Conservation (phyloP, 192 early-diverging fungal genomes). For the Endogone sp. region DNA sequence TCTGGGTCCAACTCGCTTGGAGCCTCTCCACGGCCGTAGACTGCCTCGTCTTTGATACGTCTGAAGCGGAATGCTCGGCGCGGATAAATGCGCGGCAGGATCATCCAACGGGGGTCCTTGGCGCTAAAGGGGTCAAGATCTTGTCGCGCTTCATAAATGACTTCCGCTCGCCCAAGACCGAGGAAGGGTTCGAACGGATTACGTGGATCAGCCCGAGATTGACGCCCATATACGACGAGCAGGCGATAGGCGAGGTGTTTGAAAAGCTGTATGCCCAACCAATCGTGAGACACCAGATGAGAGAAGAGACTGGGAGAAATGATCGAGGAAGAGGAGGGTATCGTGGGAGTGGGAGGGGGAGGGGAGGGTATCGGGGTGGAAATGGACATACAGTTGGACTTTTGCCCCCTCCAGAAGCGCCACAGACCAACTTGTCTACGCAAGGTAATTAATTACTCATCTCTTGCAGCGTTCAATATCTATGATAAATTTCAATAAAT, state of each 20-base stretch:
- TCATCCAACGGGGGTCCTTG: conserved; percentile 72
- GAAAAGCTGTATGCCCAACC: too few species aligned
- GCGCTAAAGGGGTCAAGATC: conserved; percentile 55
- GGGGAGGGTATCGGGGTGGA: conserved; percentile 30
- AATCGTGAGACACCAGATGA: too few species aligned
- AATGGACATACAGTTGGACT: conserved; percentile 17
- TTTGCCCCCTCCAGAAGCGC: background rate
- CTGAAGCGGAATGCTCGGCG: conserved; percentile 44
- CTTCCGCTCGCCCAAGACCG: conserved; percentile 34
- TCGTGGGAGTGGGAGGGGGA: conserved; percentile 35
- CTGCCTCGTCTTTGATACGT: conserved; percentile 67
- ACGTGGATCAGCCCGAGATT: conserved; percentile 36
- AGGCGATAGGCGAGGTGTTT: conserved; percentile 32
- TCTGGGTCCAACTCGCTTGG: conserved; percentile 64
- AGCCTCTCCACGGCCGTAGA: conserved; percentile 53
- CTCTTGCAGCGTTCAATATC: too few species aligned
- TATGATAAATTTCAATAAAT: too few species aligned
- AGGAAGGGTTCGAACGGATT: conserved; percentile 45
- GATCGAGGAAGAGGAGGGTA: conserved; percentile 37
- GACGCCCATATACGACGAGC: conserved; percentile 28
- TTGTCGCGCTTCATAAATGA: conserved; percentile 55
- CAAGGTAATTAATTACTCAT: too few species aligned
- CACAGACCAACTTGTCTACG: too few species aligned
- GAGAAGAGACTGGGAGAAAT: too few species aligned
- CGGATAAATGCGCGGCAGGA: conserved; percentile 57